These are phyloP conservation scores for Pichia terricola DNA, from an alignment of 1,139 yeast genomes.

Conservation along the genomic window DNA sequence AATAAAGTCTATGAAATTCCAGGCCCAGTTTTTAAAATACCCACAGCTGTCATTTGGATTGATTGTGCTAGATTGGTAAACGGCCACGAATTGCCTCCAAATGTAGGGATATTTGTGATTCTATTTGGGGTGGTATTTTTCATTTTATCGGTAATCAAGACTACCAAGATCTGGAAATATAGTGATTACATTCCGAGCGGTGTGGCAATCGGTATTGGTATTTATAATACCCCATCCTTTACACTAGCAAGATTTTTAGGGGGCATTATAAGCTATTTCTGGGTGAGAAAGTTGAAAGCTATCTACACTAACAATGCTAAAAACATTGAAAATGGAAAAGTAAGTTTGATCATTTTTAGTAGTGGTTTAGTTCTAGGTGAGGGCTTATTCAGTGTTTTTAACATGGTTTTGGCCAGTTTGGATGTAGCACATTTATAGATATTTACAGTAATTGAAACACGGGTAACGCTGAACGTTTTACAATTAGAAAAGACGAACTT, in stretches of 20 bases:
- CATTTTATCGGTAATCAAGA: conserved; percentile 55
- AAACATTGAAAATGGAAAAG: conserved; percentile 29
- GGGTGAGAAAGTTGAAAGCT: conserved; percentile 37
- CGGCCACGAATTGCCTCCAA: conserved; percentile 82
- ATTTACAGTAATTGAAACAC: too few relatives aligned
- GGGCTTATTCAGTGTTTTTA: conserved; percentile 75
- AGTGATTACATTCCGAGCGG: conserved; percentile 71
- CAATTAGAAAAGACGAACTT: too few relatives aligned
- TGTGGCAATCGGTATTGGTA: conserved; percentile 94
- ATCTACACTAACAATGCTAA: neutral
- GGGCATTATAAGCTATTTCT: conserved; percentile 60
- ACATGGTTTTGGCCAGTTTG: conserved; percentile 67
- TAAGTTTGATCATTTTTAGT: conserved; percentile 74
- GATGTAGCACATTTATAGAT: conserved; percentile 31
- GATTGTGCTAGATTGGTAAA: conserved; percentile 91
- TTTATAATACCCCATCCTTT: conserved; percentile 87
- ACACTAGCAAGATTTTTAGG: conserved; percentile 90
- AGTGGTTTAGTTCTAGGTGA: conserved; percentile 92
- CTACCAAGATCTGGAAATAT: conserved; percentile 32
- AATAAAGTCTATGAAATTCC: conserved; percentile 79
- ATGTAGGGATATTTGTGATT: conserved; percentile 57
- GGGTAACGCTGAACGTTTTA: too few relatives aligned
- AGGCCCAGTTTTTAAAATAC: conserved; percentile 68
- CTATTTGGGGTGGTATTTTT: conserved; percentile 63
- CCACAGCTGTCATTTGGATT: conserved; percentile 94